Evolutionary conservation across 257 asterid species (phyloP), one percentile per base, ranked within the genome.

Genomic region (Solanum chiquidenum): DNA sequence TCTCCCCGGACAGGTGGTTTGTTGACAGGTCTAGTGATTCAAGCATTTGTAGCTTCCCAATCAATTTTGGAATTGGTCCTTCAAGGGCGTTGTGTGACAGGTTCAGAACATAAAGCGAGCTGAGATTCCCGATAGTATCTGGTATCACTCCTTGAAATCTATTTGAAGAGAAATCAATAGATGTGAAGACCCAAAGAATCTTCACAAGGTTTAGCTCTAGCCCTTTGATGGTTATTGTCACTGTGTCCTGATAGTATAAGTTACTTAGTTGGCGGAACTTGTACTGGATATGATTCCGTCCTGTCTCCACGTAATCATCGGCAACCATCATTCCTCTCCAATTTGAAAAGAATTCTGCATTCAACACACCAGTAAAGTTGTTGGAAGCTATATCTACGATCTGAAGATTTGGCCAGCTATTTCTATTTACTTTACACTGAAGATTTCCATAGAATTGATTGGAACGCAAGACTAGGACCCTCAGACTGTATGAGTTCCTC

Each of bases 221-320:
- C 6, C 99, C 96, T 93, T 95, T 96, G 55, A 88, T 42, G 84
- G 94, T 94, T 20, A 93, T 88, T 16, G 88, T 91, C 31, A 96
- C 95, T 1, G 92, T 86, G 49, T 94, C 94, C 91, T 92, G 93
- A 84, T 94, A 96, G 90, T 93, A 92, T 0, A 85, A 83, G 13
- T 76, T 27, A 60, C 27, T 86, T 55, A 92, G 69, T 8, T 31
- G 9, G 60, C 90, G 37, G 87, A 90, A 68, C 1, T 20, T 85
- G 40, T 58, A 87, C 9, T 27, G 66, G 82, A 93, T 83, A 86
- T 89, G 88, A 71, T 71, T 71, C 35, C 25, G 83, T 25, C 55
- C 71, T 25, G 75, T 27, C 34, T 72, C 86, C 29, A 13, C 3
- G 14, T 77, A 83, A 58, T 68, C 83, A n/a, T 83, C 84, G 0